These are phyloP conservation scores for Tuber calosporum DNA, from an alignment of 495 filamentous ascomycete species.

Conservation along the genomic window DNA sequence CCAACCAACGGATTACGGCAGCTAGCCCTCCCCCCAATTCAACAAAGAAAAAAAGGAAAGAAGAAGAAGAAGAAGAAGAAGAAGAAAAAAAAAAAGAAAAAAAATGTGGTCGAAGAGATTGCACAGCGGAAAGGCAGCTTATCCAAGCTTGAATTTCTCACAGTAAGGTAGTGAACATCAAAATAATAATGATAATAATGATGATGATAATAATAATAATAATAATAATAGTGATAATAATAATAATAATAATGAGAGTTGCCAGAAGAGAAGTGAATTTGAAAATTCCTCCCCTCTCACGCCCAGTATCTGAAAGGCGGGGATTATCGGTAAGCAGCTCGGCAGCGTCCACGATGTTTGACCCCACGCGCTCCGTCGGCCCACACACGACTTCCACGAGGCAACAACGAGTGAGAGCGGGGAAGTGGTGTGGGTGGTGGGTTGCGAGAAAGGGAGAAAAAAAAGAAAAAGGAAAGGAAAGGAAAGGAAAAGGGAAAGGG, in stretches of 20 bases:
- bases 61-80: too few species aligned
- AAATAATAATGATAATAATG: not conserved
- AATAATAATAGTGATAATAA: not conserved
- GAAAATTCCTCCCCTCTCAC: not conserved
- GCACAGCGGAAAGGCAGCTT: not conserved
- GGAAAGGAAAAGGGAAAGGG: conserved; percentile 21
- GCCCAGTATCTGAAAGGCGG: conserved; percentile 8
- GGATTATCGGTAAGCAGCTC: conserved; percentile 4
- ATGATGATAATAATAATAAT: not conserved
- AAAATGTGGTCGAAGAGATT: not conserved
- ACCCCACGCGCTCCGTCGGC: conserved; percentile 10
- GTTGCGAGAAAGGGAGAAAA: conserved; percentile 20
- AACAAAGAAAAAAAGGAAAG: not conserved
- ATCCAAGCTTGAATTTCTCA: not conserved
- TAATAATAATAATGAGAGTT: not conserved
- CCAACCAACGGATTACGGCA: conserved; percentile 1
- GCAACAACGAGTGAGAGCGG: conserved; percentile 16
- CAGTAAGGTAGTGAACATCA: not conserved
- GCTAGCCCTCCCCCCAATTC: not conserved
- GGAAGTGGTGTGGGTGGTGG: conserved; percentile 21
- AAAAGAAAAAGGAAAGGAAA: conserved; percentile 14
- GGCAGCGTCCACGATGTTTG: conserved; percentile 23
- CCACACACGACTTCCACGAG: conserved; percentile 18
- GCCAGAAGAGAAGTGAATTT: conserved; percentile 11
- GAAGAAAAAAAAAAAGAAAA: too few species aligned